Percentiles rank a stretch among this genome's conserved stretches.
Conservation (phyloP, 257 asterid species). For the Nicotiana knightiana region DNA sequence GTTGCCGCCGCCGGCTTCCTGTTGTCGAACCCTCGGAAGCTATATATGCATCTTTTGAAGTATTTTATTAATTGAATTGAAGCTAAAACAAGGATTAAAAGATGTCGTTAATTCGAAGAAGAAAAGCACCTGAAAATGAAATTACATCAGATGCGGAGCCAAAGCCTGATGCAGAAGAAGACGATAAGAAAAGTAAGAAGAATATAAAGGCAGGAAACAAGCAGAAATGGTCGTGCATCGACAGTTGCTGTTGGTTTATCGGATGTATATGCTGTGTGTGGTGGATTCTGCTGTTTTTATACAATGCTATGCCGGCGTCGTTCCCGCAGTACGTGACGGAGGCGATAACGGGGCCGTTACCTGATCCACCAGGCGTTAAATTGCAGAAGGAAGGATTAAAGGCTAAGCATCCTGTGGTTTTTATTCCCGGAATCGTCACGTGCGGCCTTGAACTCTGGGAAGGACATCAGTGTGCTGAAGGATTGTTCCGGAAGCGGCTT, state of each 20-base stretch:
- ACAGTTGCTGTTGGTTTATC: conserved; percentile 76
- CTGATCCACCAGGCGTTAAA: conserved; percentile 87
- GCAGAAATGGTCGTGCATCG: conserved; percentile 69
- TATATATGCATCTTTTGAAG: not conserved
- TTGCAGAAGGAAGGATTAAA: conserved; percentile 59
- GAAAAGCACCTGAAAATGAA: conserved; percentile 37
- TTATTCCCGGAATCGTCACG: conserved; percentile 81
- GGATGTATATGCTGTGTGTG: conserved; percentile 68
- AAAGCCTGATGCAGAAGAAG: conserved; percentile 16
- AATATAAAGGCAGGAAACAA: conserved; percentile 25
- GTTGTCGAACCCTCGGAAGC: not conserved
- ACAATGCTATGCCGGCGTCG: conserved; percentile 85
- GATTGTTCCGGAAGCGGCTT: conserved; percentile 46
- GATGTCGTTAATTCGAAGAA: conserved; percentile 44
- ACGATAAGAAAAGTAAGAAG: conserved; percentile 21
- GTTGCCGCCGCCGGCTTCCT: not conserved
- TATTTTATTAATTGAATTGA: not conserved
- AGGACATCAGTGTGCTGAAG: conserved; percentile 76
- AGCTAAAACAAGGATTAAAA: not conserved
- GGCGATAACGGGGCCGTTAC: conserved; percentile 76
- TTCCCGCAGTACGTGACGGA: conserved; percentile 81
- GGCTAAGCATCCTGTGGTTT: conserved; percentile 63
- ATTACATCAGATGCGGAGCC: conserved; percentile 13
- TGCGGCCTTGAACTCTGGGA: conserved; percentile 95
- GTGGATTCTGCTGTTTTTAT: conserved; percentile 65